Evolutionary conservation across 495 filamentous ascomycete species (phyloP).

Genomic region (Trichoderma reesei): DNA sequence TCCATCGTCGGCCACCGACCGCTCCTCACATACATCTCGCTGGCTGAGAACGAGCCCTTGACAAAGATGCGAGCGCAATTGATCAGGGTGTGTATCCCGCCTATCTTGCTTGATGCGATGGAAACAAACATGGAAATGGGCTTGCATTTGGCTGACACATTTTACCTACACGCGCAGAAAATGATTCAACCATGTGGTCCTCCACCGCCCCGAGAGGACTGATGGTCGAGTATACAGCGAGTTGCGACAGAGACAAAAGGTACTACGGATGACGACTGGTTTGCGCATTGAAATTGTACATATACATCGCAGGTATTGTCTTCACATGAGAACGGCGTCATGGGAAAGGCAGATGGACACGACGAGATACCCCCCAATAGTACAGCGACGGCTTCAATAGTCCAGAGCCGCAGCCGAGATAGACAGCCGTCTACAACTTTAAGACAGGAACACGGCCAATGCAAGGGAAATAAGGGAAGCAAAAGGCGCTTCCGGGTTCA

Average conservation of each 20-base stretch:
- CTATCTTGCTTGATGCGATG: not conserved
- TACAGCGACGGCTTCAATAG: not conserved
- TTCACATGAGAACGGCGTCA: not conserved
- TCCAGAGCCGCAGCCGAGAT: not conserved
- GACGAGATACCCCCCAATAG: not conserved
- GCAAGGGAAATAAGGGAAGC: not conserved
- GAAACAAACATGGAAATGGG: not conserved
- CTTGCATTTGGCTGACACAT: not conserved
- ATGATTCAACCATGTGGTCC: constrained; percentile 89
- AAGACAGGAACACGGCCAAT: not conserved
- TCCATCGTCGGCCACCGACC: constrained; percentile 85
- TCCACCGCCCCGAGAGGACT: constrained; percentile 57
- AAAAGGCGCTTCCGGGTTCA: not conserved
- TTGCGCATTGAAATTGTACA: not conserved
- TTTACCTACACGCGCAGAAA: constrained; percentile 35
- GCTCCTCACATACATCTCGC: constrained; percentile 75
- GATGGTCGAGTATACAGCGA: constrained; percentile 16
- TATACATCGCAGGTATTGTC: not conserved
- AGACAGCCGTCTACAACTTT: not conserved
- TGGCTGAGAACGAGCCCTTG: constrained; percentile 75
- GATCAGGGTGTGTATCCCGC: constrained; percentile 48
- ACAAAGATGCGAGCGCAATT: constrained; percentile 66
- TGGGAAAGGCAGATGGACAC: constrained; percentile 7
- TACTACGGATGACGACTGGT: not conserved
- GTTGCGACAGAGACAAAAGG: not conserved